These are phyloP conservation scores for Aspergillus neotritici DNA, from an alignment of 2,329 filamentous ascomycete genomes.

Conservation along the genomic window DNA sequence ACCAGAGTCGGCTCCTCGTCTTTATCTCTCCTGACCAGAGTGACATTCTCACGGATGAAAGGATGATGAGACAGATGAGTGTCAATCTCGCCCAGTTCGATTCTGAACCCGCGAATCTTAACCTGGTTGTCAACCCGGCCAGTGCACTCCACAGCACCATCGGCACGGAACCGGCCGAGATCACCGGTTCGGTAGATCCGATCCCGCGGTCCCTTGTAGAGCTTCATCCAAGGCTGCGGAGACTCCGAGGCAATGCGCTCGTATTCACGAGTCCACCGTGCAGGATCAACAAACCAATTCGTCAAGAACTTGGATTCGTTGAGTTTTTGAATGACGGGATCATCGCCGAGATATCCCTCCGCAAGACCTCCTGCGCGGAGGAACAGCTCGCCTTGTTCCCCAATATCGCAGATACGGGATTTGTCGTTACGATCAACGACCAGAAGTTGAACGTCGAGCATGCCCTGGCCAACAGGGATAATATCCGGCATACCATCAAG, in stretches of 20 bases:
- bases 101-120: conserved; percentile 93
- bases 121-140: conserved; percentile 83
- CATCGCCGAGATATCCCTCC: conserved; percentile 65
- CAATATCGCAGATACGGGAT: conserved; percentile 67
- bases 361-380: conserved; percentile 77
- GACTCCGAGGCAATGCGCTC: conserved; percentile 32
- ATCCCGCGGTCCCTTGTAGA: conserved; percentile 77
- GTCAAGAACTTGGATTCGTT: conserved; percentile 71
- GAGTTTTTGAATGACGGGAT: conserved; percentile 43
- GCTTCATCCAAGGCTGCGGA: conserved; percentile 64
- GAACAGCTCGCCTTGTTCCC: conserved; percentile 79
- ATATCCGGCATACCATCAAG: conserved; percentile 65
- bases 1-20: conserved; percentile 82
- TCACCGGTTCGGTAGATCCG: conserved; percentile 84
- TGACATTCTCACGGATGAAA: conserved; percentile 77
- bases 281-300: conserved; percentile 80
- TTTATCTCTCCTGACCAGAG: conserved; percentile 74
- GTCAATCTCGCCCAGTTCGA: conserved; percentile 92
- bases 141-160: conserved; percentile 69
- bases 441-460: conserved; percentile 81
- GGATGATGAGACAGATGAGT: conserved; percentile 68
- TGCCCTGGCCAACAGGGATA: conserved; percentile 78
- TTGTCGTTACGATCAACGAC: conserved; percentile 67
- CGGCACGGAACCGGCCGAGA: conserved; percentile 66
- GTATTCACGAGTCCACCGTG: conserved; percentile 63